Percentiles rank a stretch among this genome's conserved stretches.
phyloP scores from a whole-genome alignment of 345 rosid genomes.

The Salix udensis region DNA sequence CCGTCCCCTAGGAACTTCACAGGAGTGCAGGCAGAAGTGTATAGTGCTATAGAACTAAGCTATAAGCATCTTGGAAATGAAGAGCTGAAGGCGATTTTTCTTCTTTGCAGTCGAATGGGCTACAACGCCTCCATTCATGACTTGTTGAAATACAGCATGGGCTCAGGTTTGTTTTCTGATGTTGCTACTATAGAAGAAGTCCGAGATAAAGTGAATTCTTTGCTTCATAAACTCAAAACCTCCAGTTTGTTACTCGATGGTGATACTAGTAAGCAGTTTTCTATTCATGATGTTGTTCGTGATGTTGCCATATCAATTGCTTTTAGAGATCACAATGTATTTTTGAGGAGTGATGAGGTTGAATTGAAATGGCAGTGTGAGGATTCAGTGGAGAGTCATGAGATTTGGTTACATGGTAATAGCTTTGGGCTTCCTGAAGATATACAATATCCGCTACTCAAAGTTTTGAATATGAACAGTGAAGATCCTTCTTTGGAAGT shows the following conservation, averaged over 20 bases:
- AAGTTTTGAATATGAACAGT: background rate
- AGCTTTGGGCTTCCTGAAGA: conserved; percentile 13
- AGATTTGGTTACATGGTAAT: background rate
- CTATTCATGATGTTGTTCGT: conserved; percentile 30
- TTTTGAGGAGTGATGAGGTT: background rate
- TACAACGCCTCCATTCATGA: background rate
- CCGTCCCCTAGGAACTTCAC: background rate
- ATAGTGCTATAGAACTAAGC: conserved; percentile 5
- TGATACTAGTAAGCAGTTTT: background rate
- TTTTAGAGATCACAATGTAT: background rate
- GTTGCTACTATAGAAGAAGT: background rate
- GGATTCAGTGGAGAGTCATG: background rate
- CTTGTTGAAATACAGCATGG: conserved; percentile 24
- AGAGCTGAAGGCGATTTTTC: conserved; percentile 1
- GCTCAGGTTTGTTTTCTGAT: conserved; percentile 20
- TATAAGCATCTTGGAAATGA: background rate
- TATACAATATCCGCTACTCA: conserved; percentile 14
- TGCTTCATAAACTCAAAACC: conserved; percentile 23
- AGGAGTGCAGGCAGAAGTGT: background rate
- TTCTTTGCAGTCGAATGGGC: conserved; percentile 16
- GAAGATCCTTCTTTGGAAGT: background rate
- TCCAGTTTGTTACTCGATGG: conserved; percentile 22
- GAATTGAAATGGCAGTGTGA: background rate
- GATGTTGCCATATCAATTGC: conserved; percentile 23
- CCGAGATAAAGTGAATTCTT: conserved; percentile 2